A percentile compares a stretch with the other conserved stretches of the same genome.
These are phyloP conservation scores for Metschnikowia baotianmanensis DNA, from an alignment of 805 yeast species.

Conservation along the genomic window DNA sequence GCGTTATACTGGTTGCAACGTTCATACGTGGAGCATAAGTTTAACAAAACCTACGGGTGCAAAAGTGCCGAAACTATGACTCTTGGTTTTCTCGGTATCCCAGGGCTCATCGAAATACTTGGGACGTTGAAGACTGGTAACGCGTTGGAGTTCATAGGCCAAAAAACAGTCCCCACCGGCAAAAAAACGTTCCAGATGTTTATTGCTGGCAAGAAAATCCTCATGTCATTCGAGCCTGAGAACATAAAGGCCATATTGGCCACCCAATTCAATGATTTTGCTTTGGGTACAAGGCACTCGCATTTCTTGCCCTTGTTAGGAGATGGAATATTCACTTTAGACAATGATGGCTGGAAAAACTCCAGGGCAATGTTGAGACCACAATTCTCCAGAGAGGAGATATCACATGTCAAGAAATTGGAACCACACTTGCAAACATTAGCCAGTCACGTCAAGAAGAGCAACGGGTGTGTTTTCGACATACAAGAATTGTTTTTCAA, in stretches of 20 bases:
- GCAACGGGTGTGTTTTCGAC: slow-evolving; percentile 31
- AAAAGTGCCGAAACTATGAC: slow-evolving; percentile 5
- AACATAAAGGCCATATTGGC: slow-evolving; percentile 42
- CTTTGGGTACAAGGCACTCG: slow-evolving; percentile 37
- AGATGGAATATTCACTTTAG: slow-evolving; percentile 44
- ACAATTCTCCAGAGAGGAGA: slow-evolving; percentile 43
- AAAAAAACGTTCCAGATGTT: slow-evolving; percentile 9
- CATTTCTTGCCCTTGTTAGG: slow-evolving; percentile 39
- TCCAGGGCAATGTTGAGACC: slow-evolving; percentile 45
- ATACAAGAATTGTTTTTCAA: slow-evolving; percentile 39
- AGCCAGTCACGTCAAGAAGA: slow-evolving; percentile 27
- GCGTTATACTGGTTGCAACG: slow-evolving; percentile 15
- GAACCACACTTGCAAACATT: slow-evolving; percentile 41
- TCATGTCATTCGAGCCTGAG: slow-evolving; percentile 38
- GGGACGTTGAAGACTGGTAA: slow-evolving; percentile 11
- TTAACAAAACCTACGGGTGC: slow-evolving; percentile 15
- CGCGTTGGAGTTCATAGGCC: slow-evolving; percentile 14
- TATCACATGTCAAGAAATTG: slow-evolving; percentile 37
- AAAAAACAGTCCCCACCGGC: not conserved
- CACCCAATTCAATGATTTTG: slow-evolving; percentile 41
- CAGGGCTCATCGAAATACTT: slow-evolving; percentile 9
- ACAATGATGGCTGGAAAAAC: slow-evolving; percentile 43
- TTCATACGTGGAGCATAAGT: slow-evolving; percentile 8
- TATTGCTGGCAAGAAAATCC: slow-evolving; percentile 21
- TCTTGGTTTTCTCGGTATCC: slow-evolving; percentile 12